A percentile compares a stretch with the other conserved stretches of the same genome.
These are phyloP conservation scores for Ceratobasidium theobromae DNA, from an alignment of 1,284 basidiomycete species.

Conservation along the genomic window DNA sequence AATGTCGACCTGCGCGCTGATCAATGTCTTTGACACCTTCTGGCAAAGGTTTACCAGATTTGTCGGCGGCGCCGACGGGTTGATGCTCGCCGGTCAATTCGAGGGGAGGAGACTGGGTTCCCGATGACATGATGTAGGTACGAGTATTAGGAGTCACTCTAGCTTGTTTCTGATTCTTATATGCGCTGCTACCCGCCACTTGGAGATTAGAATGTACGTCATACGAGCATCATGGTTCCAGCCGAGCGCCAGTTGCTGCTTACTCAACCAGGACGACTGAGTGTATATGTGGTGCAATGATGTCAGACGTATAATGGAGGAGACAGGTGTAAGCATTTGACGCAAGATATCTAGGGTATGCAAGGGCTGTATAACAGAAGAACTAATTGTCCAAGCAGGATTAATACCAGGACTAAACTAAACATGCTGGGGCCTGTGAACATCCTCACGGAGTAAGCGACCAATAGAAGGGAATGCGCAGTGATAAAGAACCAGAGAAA, in stretches of 20 bases:
- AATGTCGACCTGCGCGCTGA: constrained; percentile 45
- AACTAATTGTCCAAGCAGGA: background rate
- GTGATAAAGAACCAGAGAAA: background rate
- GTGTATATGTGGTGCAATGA: constrained; percentile 15
- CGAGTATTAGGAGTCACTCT: background rate
- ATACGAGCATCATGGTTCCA: constrained; percentile 12
- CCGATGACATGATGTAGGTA: constrained; percentile 9
- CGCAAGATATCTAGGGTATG: constrained; percentile 26
- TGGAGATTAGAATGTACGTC: background rate
- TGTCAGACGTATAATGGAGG: background rate
- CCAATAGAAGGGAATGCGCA: background rate
- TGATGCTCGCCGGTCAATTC: constrained; percentile 51
- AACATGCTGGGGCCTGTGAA: background rate
- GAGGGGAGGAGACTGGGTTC: constrained; percentile 54
- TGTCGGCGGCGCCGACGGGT: constrained; percentile 51
- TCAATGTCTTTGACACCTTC: constrained; percentile 45
- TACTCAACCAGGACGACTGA: constrained; percentile 19
- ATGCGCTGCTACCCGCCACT: constrained; percentile 1
- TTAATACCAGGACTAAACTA: background rate
- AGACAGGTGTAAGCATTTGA: background rate
- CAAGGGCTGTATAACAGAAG: background rate
- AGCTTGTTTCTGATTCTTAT: constrained; percentile 3
- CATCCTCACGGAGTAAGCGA: background rate
- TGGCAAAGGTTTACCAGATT: constrained; percentile 38
- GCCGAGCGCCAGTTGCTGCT: background rate